A percentile compares a stretch with the other conserved stretches of the same genome.
These are phyloP conservation scores for Amphichorda felina DNA, from an alignment of 2,329 filamentous ascomycete species.

Conservation along the genomic window DNA sequence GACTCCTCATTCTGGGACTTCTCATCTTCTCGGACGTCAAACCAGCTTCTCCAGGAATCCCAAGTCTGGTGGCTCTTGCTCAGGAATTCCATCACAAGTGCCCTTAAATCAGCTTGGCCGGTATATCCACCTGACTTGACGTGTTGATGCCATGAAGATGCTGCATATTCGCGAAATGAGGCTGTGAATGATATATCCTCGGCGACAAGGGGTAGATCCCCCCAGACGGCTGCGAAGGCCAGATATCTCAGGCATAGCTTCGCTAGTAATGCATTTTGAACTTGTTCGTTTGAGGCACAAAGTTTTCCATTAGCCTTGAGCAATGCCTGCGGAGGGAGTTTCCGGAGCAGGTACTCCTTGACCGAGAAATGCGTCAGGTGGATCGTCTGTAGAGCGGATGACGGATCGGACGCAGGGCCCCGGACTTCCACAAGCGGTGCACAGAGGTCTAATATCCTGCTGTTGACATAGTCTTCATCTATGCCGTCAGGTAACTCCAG, in stretches of 20 bases:
- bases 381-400: not conserved
- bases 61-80: not conserved
- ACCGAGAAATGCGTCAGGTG: conserved; percentile 1
- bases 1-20: too few relatives aligned
- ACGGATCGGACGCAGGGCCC: accelerated
- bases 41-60: not conserved
- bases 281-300: not conserved
- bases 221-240: not conserved
- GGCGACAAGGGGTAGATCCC: not conserved
- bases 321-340: not conserved
- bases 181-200: not conserved
- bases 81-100: not conserved
- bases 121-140: not conserved
- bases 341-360: not conserved
- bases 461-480: conserved; percentile 15
- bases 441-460: conserved; percentile 15
- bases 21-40: not conserved
- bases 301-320: not conserved
- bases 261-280: not conserved
- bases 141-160: not conserved
- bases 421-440: conserved; percentile 16
- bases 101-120: not conserved
- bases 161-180: not conserved
- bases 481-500: conserved; percentile 13
- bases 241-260: not conserved